These are phyloP conservation scores for Chaetomium sp. DNA, from an alignment of 2,329 filamentous ascomycete genomes.

Conservation along the genomic window DNA sequence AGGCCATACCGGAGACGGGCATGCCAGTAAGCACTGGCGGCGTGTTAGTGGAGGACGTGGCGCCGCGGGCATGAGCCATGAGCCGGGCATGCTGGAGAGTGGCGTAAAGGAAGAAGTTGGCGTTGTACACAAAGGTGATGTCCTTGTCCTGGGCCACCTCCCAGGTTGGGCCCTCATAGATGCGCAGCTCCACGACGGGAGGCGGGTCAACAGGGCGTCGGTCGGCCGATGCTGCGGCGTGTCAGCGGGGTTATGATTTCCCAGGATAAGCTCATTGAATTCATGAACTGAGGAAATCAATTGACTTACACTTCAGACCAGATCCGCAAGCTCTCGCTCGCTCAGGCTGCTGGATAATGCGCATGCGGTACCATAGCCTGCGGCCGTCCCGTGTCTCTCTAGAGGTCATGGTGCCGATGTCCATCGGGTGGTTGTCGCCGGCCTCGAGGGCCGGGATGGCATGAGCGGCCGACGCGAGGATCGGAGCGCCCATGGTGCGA, in stretches of 20 bases:
- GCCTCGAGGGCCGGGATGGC: slow-evolving; percentile 20
- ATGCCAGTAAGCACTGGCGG: slow-evolving; percentile 88
- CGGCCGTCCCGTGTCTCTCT: slow-evolving; percentile 68
- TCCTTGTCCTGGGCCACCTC: slow-evolving; percentile 59
- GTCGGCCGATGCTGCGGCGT: slow-evolving; percentile 66
- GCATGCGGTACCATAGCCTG: slow-evolving; percentile 72
- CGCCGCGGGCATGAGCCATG: slow-evolving; percentile 68
- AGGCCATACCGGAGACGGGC: slow-evolving; percentile 91
- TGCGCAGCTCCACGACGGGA: slow-evolving; percentile 84
- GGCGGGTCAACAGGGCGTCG: slow-evolving; percentile 89
- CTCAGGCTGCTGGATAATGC: slow-evolving; percentile 89
- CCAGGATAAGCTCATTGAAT: background rate
- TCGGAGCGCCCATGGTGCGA: slow-evolving; percentile 21
- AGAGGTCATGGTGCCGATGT: slow-evolving; percentile 26
- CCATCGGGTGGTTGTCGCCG: slow-evolving; percentile 9
- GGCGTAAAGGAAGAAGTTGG: slow-evolving; percentile 95
- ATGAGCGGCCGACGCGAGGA: slow-evolving; percentile 21
- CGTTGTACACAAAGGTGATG: slow-evolving; percentile 86
- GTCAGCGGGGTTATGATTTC: slow-evolving; percentile 7
- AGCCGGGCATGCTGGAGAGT: slow-evolving; percentile 81
- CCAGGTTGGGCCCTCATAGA: slow-evolving; percentile 65
- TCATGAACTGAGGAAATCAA: background rate
- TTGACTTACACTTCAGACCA: slow-evolving; percentile 77
- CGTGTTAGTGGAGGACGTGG: slow-evolving; percentile 60
- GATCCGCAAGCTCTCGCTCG: slow-evolving; percentile 91